Percentiles rank a stretch among this genome's conserved stretches.
Conservation (phyloP, 2,329 filamentous ascomycete species). For the Exophiala oligosperma region DNA sequence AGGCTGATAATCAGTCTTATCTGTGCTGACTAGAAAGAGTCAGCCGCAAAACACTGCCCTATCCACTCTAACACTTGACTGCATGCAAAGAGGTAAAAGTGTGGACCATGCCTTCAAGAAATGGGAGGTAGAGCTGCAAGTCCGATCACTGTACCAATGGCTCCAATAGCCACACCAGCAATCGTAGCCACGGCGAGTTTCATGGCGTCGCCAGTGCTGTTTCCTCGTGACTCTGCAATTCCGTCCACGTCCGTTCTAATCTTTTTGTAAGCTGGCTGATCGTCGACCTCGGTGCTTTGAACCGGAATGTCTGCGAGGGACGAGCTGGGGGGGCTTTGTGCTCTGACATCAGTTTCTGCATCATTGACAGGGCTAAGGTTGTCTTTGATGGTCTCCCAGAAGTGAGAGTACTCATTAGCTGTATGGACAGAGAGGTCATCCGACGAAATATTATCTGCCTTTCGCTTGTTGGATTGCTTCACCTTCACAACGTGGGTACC, state of each 20-base stretch:
- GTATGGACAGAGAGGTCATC: constrained; percentile 27
- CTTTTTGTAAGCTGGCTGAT: constrained; percentile 21
- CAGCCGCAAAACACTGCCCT: not conserved
- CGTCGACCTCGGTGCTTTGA: constrained; percentile 2
- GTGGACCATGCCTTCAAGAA: not conserved
- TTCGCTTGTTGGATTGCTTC: constrained; percentile 21
- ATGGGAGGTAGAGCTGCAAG: constrained; percentile 42
- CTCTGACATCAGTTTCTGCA: not conserved
- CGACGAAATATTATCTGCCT: constrained; percentile 23
- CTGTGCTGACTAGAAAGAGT: not conserved
- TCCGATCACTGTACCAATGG: constrained; percentile 41
- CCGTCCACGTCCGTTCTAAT: constrained; percentile 17
- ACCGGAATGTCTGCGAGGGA: constrained; percentile 30
- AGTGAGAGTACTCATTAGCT: not conserved
- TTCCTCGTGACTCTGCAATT: not conserved
- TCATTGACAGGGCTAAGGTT: not conserved
- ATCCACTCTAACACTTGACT: not conserved
- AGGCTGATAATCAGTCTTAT: too few relatives aligned
- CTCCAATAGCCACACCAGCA: constrained; percentile 42
- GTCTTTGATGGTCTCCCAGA: not conserved
- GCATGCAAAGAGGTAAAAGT: not conserved
- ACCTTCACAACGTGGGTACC: not conserved
- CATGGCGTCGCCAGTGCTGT: constrained; percentile 26
- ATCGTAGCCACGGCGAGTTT: constrained; percentile 42
- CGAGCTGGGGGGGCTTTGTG: constrained; percentile 9